phyloP scores from a whole-genome alignment of 140 eudicot species.

The Oenanthe javanica region DNA sequence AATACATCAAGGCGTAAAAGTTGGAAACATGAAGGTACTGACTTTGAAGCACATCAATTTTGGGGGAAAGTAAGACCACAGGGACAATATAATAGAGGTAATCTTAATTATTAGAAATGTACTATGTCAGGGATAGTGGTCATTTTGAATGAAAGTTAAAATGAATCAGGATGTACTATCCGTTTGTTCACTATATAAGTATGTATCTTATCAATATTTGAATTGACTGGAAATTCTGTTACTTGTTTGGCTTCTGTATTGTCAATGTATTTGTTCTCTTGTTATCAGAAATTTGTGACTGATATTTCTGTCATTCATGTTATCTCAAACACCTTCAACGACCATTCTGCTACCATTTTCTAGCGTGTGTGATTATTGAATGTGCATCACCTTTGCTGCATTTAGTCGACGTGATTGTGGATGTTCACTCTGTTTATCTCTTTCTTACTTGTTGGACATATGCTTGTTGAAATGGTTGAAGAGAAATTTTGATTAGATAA shows the following conservation, averaged over 20 bases:
- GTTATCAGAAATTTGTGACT: background rate
- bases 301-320: background rate
- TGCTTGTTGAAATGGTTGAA: too few relatives aligned
- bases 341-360: background rate
- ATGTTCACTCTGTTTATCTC: background rate
- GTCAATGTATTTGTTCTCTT: background rate
- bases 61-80: conserved; percentile 26
- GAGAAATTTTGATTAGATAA: too few relatives aligned
- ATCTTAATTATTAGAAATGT: background rate
- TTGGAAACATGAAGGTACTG: conserved; percentile 39
- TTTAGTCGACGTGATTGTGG: background rate
- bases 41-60: conserved; percentile 25
- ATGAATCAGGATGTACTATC: background rate
- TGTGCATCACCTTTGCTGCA: background rate
- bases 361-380: background rate
- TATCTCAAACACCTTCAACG: background rate
- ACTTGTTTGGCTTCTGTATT: background rate
- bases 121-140: conserved; percentile 2
- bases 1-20: conserved; percentile 44
- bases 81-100: background rate
- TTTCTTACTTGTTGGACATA: background rate
- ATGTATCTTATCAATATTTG: background rate
- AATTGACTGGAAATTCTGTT: background rate
- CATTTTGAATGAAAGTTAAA: background rate
- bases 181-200: background rate